phyloP scores from a whole-genome alignment of 495 filamentous ascomycete genomes.

The Astrothelium subdiscretum region DNA sequence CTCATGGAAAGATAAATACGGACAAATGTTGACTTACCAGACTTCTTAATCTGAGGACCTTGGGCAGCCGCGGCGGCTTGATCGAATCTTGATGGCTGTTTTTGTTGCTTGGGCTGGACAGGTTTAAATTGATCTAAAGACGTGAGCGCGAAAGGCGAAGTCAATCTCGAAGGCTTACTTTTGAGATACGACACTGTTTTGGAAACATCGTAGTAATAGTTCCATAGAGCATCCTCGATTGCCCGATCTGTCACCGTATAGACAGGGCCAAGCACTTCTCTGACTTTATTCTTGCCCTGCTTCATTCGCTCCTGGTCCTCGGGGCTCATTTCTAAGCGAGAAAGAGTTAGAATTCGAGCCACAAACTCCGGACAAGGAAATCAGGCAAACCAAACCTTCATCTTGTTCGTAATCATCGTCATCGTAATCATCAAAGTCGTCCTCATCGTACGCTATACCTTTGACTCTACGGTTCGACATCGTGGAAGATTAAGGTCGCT shows the following conservation, averaged over 20 bases:
- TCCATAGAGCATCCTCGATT: constrained; percentile 82
- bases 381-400: background rate
- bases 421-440: background rate
- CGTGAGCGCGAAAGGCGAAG: constrained; percentile 9
- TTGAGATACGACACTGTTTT: constrained; percentile 72
- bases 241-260: constrained; percentile 42
- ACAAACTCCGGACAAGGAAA: background rate
- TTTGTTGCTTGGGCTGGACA: constrained; percentile 25
- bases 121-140: constrained; percentile 19
- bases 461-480: background rate
- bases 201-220: constrained; percentile 88
- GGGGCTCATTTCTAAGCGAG: background rate
- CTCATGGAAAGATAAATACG: background rate
- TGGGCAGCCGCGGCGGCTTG: constrained; percentile 13
- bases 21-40: constrained; percentile 8
- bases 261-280: background rate
- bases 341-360: background rate
- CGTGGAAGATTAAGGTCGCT: background rate
- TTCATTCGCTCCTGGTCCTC: background rate
- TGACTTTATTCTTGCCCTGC: background rate
- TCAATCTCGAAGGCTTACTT: constrained; percentile 30
- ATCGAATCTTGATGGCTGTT: constrained; percentile 30
- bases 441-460: background rate
- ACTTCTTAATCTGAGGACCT: background rate
- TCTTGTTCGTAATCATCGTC: background rate